Percentiles rank a stretch among this genome's conserved stretches.
These are phyloP conservation scores for Talaromyces sp. DNA, from an alignment of 2,329 filamentous ascomycete genomes.

Conservation along the genomic window DNA sequence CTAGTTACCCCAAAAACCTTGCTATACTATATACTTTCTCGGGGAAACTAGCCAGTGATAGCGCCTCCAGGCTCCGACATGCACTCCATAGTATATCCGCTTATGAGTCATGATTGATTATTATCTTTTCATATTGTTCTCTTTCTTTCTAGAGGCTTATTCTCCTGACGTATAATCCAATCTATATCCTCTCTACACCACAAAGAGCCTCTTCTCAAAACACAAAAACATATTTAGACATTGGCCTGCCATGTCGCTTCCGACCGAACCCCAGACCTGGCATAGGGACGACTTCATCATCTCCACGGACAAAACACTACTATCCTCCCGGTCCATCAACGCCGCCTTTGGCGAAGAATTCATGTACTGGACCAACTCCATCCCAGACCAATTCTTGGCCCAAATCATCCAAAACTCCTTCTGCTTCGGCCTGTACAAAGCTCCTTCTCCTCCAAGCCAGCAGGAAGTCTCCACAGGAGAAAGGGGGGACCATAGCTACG, in stretches of 20 bases:
- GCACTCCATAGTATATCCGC: too few species aligned
- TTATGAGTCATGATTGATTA: too few species aligned
- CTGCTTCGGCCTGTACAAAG: conserved; percentile 58
- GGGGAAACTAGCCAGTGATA: background rate
- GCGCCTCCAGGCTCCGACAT: background rate
- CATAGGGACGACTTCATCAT: conserved; percentile 54
- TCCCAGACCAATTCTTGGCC: conserved; percentile 51
- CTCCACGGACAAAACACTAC: conserved; percentile 59
- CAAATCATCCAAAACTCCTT: conserved; percentile 59
- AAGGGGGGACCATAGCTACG: background rate
- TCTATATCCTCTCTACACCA: too few species aligned
- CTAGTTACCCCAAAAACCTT: too few species aligned
- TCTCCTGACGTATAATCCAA: too few species aligned
- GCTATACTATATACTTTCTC: too few species aligned
- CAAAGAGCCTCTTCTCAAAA: background rate
- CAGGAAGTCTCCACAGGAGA: too few species aligned
- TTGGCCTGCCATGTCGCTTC: background rate
- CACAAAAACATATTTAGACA: background rate
- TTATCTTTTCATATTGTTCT: too few species aligned
- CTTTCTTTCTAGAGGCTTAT: too few species aligned
- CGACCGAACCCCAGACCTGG: background rate
- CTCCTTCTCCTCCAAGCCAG: conserved; percentile 14
- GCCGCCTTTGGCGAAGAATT: conserved; percentile 56
- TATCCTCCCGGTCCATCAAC: conserved; percentile 57
- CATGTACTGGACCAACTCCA: conserved; percentile 60